These are phyloP conservation scores for Hypoxylon fragiforme DNA, from an alignment of 495 filamentous ascomycete species.

Conservation along the genomic window DNA sequence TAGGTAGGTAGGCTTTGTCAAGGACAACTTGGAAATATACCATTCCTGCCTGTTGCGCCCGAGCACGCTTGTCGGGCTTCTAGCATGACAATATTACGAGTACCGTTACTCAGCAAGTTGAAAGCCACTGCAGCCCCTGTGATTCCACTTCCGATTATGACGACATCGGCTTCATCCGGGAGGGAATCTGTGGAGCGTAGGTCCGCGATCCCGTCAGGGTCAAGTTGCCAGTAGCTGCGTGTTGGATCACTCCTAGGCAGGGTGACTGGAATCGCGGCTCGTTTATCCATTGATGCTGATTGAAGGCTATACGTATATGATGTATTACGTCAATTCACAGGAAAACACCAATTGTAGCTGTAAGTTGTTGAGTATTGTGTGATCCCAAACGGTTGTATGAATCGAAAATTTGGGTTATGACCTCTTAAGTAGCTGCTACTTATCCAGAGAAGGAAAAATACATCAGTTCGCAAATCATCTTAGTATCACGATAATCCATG, in stretches of 20 bases:
- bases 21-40: constrained; percentile 28
- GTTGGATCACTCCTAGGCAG: constrained; percentile 63
- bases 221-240: constrained; percentile 71
- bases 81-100: constrained; percentile 54
- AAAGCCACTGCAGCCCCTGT: constrained; percentile 65
- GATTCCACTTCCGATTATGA: constrained; percentile 74
- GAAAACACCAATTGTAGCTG: neutral
- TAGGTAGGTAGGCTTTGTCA: too few relatives aligned
- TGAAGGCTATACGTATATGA: neutral
- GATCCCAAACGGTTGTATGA: neutral
- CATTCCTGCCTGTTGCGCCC: constrained; percentile 65
- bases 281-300: constrained; percentile 46
- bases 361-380: neutral
- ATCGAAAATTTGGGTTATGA: neutral
- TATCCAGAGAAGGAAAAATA: neutral
- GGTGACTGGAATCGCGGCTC: constrained; percentile 49
- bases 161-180: constrained; percentile 54
- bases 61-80: constrained; percentile 60
- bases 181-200: constrained; percentile 52
- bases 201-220: constrained; percentile 60
- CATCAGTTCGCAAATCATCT: neutral
- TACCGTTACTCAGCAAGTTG: constrained; percentile 50
- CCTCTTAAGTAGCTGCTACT: neutral
- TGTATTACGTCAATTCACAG: neutral
- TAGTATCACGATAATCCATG: neutral